Evolutionary conservation across 805 yeast genomes (phyloP), one percentile per base, ranked within the genome.

Genomic region (Pichia insulana): DNA sequence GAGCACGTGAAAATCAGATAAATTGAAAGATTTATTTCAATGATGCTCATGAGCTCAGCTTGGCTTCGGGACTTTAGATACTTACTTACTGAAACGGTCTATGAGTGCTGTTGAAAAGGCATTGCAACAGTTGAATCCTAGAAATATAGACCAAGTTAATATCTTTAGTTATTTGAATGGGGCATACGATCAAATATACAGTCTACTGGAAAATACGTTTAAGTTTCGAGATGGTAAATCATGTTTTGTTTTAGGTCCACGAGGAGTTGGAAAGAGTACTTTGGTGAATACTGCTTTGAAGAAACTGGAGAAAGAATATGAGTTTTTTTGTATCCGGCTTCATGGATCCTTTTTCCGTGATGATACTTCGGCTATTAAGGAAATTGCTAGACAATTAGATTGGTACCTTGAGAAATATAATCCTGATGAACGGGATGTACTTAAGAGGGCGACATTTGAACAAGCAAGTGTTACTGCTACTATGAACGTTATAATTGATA

Each of bases 321-420:
- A 76, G 39, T 86, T 78, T 54, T 67, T 89, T 15, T 67, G 74
- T 0, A 74, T 92, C 10, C 59, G 71, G 18, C 63, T 90, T 25
- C 78, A 81, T 45, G 96, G 96, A 0, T 61, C 71, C 12, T 70
- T 80, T 3, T 96, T 86, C 55, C 56, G 70, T 4, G 87, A 82
- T 50, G 97, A 90, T 55, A 73, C 70, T 37, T 64, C 73, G 39
- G 97, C 97, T 0, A 73, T 92, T 12, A 71, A 89, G 40, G 89
- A 86, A 50, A 83, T 92, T 44, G 95, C 96, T 0, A 68, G 81
- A 35, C 97, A 89, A 59, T 62, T 90, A 33, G 95, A 86, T 55
- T 56, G 57, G 47, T 54, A 58, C 40, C 41, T 52, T 37, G 38
- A 36, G 36, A 37, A 43, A 28, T 51, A 44, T 15, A 43, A 49